Base-by-base conservation (phyloP, 1,284 basidiomycete species). In the Ustilago nuda region DNA sequence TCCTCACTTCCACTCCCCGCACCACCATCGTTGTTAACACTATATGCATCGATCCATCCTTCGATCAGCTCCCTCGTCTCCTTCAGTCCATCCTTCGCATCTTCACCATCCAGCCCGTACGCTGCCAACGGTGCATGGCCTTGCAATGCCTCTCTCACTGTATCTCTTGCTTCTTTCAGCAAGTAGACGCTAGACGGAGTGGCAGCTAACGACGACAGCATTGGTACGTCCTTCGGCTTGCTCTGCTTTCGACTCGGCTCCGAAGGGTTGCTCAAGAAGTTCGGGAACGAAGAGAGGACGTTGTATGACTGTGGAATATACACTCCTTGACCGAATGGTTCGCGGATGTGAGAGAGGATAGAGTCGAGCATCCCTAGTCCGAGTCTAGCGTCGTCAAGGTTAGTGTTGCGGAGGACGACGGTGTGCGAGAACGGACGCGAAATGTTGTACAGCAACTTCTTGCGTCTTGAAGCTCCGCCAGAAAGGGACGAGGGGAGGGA, bases 61-160 rank as follows among this genome's bases (percentile, higher is more conserved):
- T 85, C 83, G 32, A 85, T 66, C 37, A 63, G 45, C 55, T 85
- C 84, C 8, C 80, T 66, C 12, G 78, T 50, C 58, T 85, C 84
- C 48, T 76, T 77, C 35, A 85, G 52, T 0, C 69, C 73, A 61
- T 85, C 84, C 32, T 66, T 61, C 36, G 66, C 81, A 55, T 63
- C 79, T 45, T 36, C 69, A 0, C 62, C 58, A 12, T 74, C 80
- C 46, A 85, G 17, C 1, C 83, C 83, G 46, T 67, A 85, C 11
- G 66, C 61, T 8, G 56, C 45, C 2, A 82, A 52, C 1, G 81
- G 81, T 13, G 51, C 45, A 43, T 82, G 83, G 9, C 80, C 77
- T 13, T 72, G 50, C 36, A 85, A 45, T 3, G 69, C 78, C 36
- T 75, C 68, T 7, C 56, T 56, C 4, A 82, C 57, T 37, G 72